phyloP scores from a whole-genome alignment of 139 green algal species.

The Marvania coccoides region DNA sequence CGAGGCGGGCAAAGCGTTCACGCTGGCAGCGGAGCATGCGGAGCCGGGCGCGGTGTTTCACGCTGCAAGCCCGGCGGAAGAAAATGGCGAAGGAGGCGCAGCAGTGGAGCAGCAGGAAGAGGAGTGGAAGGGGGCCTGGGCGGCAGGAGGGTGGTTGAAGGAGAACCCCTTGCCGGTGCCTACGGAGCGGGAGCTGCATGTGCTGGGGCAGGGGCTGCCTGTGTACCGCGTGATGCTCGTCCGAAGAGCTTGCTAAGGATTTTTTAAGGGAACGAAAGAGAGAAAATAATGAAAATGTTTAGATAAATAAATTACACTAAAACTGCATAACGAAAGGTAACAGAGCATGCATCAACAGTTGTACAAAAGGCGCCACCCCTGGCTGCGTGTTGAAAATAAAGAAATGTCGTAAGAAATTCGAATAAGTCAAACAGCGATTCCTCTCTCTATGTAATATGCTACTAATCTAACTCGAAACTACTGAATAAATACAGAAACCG shows the following conservation, averaged over 20 bases:
- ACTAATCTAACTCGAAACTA: no score
- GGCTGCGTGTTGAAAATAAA: neutral
- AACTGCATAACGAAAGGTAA: no score
- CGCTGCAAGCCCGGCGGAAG: neutral
- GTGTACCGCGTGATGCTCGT: conserved; percentile 26
- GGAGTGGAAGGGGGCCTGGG: conserved; percentile 8
- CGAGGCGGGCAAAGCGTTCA: conserved; percentile 15
- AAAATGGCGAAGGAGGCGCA: neutral
- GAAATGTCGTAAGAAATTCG: neutral
- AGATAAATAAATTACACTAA: no score
- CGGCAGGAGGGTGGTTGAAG: conserved; percentile 46
- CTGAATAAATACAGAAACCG: no score
- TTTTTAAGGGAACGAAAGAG: no score
- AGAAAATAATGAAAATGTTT: conserved; percentile 1
- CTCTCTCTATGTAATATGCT: no score
- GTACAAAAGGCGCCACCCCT: no score
- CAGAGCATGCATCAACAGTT: no score
- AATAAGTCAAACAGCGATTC: neutral
- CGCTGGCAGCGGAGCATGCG: neutral
- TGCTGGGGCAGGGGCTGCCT: conserved; percentile 8
- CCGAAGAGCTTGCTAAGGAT: no score
- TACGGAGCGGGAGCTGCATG: conserved; percentile 60
- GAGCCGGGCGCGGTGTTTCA: neutral
- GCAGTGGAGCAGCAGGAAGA: neutral
- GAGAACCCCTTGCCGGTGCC: conserved; percentile 60